Percentiles rank a stretch among this genome's conserved stretches.
These are phyloP conservation scores for Naegleria lovaniensis DNA, from an alignment of 208 protist genomes.

Conservation along the genomic window DNA sequence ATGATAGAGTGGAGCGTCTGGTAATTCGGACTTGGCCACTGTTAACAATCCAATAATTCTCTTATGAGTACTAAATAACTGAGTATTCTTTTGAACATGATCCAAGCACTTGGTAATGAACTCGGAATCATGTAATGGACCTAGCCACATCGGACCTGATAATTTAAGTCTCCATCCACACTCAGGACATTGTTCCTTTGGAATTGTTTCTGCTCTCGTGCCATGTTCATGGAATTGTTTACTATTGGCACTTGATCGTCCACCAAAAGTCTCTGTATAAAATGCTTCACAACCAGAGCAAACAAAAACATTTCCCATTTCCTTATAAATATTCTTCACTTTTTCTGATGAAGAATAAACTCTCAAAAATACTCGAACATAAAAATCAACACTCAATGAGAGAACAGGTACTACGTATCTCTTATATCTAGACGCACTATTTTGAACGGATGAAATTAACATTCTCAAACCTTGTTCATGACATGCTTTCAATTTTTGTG, in stretches of 20 bases:
- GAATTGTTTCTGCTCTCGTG: neutral
- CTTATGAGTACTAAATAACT: slow-evolving; percentile 54
- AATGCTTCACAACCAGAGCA: slow-evolving; percentile 88
- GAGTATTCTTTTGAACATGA: slow-evolving; percentile 59
- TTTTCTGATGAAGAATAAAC: slow-evolving; percentile 79
- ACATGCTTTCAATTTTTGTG: slow-evolving; percentile 56
- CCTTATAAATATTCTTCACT: slow-evolving; percentile 74
- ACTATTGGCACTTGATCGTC: slow-evolving; percentile 17
- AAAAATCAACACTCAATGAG: slow-evolving; percentile 96
- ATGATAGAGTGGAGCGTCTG: slow-evolving; percentile 73
- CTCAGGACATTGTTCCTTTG: slow-evolving; percentile 53
- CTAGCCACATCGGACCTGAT: slow-evolving; percentile 84
- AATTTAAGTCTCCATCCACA: slow-evolving; percentile 67
- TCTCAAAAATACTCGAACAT: slow-evolving; percentile 96
- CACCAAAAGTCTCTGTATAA: slow-evolving; percentile 76
- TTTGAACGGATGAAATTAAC: slow-evolving; percentile 17
- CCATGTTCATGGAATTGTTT: neutral
- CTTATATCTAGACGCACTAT: slow-evolving; percentile 77
- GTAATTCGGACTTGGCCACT: slow-evolving; percentile 70
- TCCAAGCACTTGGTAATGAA: slow-evolving; percentile 65
- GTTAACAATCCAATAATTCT: slow-evolving; percentile 72
- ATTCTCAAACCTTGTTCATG: slow-evolving; percentile 27
- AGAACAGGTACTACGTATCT: slow-evolving; percentile 92
- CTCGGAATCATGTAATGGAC: slow-evolving; percentile 67
- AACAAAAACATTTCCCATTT: slow-evolving; percentile 80